Conservation (phyloP, 805 yeast genomes). For the Sungouiozyma ichnusensis region DNA sequence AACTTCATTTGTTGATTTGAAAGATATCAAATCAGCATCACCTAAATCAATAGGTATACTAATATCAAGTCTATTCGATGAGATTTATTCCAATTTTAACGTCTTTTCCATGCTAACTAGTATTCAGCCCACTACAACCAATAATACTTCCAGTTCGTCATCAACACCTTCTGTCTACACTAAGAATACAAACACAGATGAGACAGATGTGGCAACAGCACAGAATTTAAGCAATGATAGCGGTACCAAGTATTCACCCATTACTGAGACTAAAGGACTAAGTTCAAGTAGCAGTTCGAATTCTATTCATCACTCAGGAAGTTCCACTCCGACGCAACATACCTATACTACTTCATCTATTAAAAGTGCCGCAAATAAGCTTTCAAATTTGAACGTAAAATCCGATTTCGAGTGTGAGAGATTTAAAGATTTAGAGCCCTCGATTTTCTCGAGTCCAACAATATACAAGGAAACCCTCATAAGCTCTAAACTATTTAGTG, state of each 20-base stretch:
- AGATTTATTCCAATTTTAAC: conserved; percentile 18
- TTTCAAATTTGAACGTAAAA: not conserved
- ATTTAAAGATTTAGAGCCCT: not conserved
- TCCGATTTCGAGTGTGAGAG: not conserved
- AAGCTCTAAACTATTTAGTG: not conserved
- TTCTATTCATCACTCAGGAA: not conserved
- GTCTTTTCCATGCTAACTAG: conserved; percentile 12
- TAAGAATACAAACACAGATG: not conserved
- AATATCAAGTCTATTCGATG: conserved; percentile 14
- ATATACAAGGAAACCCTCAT: not conserved
- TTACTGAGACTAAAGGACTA: not conserved
- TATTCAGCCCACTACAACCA: conserved; percentile 1
- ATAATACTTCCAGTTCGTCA: not conserved
- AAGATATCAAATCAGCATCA: not conserved
- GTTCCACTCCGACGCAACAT: not conserved
- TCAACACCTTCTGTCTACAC: not conserved
- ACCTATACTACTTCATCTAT: not conserved
- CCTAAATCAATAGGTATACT: conserved; percentile 4
- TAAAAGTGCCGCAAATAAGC: not conserved
- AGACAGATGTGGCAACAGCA: not conserved
- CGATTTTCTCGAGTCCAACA: not conserved
- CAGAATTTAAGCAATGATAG: not conserved
- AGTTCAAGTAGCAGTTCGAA: not conserved
- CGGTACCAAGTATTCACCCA: not conserved
- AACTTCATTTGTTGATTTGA: conserved; percentile 6